Base-by-base conservation (phyloP, 257 asterid genomes). In the Mentha longifolia region DNA sequence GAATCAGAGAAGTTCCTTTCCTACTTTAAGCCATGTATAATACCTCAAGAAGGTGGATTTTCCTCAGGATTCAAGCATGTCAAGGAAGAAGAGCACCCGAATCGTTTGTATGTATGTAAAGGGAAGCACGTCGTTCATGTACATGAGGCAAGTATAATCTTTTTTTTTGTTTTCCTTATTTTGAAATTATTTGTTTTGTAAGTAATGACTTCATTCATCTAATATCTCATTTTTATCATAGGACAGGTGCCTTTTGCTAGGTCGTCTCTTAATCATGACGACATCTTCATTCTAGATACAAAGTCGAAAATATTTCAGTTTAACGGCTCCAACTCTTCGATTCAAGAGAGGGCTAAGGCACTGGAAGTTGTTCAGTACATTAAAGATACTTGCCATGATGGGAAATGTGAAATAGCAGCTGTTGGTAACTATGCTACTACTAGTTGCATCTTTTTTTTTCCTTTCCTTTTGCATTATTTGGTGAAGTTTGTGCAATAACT, bases 261-360 rank as follows among this genome's bases (percentile, higher is more conserved):
- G 54, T 78, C 98, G 56, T 83, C 98, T 50, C 87, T 92, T 75
- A 86, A 85, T 80, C 98, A 92, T 59, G 91, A 85, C 41, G 94
- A 89, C 67, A 80, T 92, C 46, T 92, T 89, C 76, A 81, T 92
- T 74, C 90, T 92, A 39, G 98, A 92, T 71, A 89, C 95, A 0
- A 71, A 85, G 76, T 78, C 88, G 25, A 92, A 92, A 78, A 84
- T 92, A 58, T 92, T 84, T 68, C 95, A 87, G 77, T 92, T 92
- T 75, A 86, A 90, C 58, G 97, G 97, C 55, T 87, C 90, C 77
- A 89, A 87, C 77, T 84, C 97, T 60, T 79, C 83, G 42, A 87
- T 84, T 65, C 97, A 89, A 86, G 96, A 86, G 79, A 87, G 97
- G 81, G 97, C 96, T 68, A 92, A 89, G 78, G 95, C 96, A 60